Evolutionary conservation across 192 early-diverging fungal genomes (phyloP).

Genomic region (Nowakowskiella sp.): DNA sequence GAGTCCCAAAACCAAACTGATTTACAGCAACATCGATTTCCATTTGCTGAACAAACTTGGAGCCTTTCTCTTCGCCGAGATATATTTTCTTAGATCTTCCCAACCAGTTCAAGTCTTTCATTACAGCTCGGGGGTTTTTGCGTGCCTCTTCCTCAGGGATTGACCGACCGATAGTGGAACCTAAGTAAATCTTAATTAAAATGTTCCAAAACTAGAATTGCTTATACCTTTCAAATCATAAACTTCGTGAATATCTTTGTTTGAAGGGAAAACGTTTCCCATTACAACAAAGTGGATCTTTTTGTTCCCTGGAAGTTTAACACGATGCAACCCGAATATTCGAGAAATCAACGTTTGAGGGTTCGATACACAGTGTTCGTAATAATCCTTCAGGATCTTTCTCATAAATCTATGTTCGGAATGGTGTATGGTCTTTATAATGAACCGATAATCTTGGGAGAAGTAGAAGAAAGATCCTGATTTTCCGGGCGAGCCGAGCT

Average conservation of each 20-base stretch:
- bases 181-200: too few relatives aligned
- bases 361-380: conserved; percentile 79
- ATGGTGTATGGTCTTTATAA: conserved; percentile 97
- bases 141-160: conserved; percentile 67
- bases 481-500: conserved; percentile 90
- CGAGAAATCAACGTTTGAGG: conserved; percentile 89
- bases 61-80: conserved; percentile 74
- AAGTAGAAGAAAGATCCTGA: conserved; percentile 97
- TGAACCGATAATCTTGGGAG: conserved; percentile 95
- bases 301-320: conserved; percentile 83
- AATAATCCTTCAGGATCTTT: conserved; percentile 79
- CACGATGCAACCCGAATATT: conserved; percentile 92
- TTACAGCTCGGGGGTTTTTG: conserved; percentile 76
- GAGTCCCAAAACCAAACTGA: too few relatives aligned
- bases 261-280: conserved; percentile 96
- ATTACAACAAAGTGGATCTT: conserved; percentile 99
- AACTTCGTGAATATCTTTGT: conserved; percentile 92
- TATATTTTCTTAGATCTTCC: conserved; percentile 60
- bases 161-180: conserved; percentile 80
- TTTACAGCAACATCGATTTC: conserved; percentile 73
- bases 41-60: conserved; percentile 73
- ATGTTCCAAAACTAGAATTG: too few relatives aligned
- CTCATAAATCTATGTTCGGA: conserved; percentile 92
- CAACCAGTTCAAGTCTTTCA: conserved; percentile 97
- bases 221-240: conserved; percentile 97